Percentiles rank a stretch among this genome's conserved stretches.
phyloP scores from a whole-genome alignment of 768 basidiomycete species.

The Sistotremastrum niveocremeum region DNA sequence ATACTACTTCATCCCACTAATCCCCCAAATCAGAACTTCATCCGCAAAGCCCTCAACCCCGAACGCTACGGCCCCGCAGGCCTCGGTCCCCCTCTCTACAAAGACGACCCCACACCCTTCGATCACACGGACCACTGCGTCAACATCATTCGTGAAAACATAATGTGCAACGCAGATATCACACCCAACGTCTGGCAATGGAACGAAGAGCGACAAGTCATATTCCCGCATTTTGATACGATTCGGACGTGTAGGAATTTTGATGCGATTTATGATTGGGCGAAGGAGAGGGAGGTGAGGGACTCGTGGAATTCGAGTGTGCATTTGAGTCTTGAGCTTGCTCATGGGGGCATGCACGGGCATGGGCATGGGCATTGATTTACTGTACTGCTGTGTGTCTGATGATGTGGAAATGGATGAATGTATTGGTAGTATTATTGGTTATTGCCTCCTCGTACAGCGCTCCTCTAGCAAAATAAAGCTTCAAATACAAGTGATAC shows the following conservation, averaged over 20 bases:
- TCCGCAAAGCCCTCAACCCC: neutral
- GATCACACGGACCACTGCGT: conserved; percentile 14
- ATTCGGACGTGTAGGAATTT: conserved; percentile 13
- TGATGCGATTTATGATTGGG: conserved; percentile 12
- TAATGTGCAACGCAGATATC: conserved; percentile 15
- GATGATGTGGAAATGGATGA: too few relatives aligned
- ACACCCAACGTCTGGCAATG: conserved; percentile 17
- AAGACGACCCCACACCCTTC: neutral
- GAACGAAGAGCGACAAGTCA: conserved; percentile 5
- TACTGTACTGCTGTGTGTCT: too few relatives aligned
- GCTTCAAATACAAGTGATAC: too few relatives aligned
- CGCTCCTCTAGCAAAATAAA: too few relatives aligned
- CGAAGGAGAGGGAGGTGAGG: neutral
- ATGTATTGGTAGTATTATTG: too few relatives aligned
- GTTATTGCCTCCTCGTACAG: too few relatives aligned
- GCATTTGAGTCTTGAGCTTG: too few relatives aligned
- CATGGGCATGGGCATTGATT: too few relatives aligned
- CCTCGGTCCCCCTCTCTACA: too few relatives aligned
- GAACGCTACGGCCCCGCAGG: neutral
- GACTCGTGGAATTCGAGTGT: too few relatives aligned
- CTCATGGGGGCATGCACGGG: too few relatives aligned
- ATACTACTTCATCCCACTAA: neutral
- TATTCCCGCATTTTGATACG: conserved; percentile 1
- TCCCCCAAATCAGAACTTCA: neutral
- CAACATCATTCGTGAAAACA: conserved; percentile 13